A percentile compares a stretch with the other conserved stretches of the same genome.
phyloP scores from a whole-genome alignment of 805 yeast genomes.

The Saccharomycopsis sp. region DNA sequence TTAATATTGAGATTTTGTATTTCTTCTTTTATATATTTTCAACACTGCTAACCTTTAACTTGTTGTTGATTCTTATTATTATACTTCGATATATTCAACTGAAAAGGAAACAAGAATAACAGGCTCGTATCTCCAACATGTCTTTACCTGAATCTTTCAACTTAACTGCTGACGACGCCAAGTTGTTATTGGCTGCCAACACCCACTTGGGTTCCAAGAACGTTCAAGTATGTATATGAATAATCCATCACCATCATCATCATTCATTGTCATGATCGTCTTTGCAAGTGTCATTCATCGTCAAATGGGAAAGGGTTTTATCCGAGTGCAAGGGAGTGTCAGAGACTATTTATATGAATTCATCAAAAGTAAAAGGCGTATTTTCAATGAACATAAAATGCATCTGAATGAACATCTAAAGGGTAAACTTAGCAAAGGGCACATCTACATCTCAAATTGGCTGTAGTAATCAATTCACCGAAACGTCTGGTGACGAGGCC shows the following conservation, averaged over 20 bases:
- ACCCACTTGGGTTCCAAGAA: conserved; percentile 99
- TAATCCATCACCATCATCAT: neutral
- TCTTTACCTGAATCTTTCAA: conserved; percentile 84
- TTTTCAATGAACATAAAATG: no score
- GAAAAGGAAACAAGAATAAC: neutral
- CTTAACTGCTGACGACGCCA: conserved; percentile 97
- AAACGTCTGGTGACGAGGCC: no score
- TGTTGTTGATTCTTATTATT: neutral
- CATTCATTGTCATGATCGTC: no score
- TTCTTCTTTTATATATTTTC: neutral
- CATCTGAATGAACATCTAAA: no score
- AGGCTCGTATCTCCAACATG: conserved; percentile 36
- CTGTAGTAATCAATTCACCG: no score
- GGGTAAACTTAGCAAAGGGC: no score
- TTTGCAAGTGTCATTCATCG: neutral
- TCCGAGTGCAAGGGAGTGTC: no score
- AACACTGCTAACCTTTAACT: neutral
- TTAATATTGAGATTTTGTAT: neutral
- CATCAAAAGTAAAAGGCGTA: no score
- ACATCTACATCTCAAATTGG: no score
- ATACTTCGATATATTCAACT: neutral
- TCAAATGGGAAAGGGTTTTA: neutral
- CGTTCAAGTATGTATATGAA: conserved; percentile 77
- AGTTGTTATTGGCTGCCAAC: conserved; percentile 99
- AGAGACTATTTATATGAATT: no score